Evolutionary conservation across 2,329 filamentous ascomycete species (phyloP), one percentile per base, ranked within the genome.

Genomic region (Podosphaera fusca): DNA sequence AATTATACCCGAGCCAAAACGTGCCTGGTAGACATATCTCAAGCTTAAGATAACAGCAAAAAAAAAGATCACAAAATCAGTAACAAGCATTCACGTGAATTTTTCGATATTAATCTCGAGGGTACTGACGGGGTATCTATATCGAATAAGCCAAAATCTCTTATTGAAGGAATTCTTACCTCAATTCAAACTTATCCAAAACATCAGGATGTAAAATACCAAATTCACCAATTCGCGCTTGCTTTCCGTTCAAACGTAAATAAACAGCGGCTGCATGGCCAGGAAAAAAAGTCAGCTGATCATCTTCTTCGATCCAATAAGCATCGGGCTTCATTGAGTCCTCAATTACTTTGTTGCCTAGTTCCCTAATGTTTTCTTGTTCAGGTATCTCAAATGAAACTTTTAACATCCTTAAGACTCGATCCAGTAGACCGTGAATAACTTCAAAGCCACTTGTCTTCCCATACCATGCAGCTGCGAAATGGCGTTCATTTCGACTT

Each of bases 361-460:
- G 68, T 76, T 74, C 55, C 70, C 64, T 38, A 67, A 60, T 34
- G 8, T 9, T 9, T 34, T 80, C 82, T 62, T 89, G 84, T 65
- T 89, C 86, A 59, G 79, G 76, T 2, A 81, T 84, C 58, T 92
- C 72, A 73, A 95, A 95, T 47, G 81, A 79, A 52, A 81, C 84
- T 67, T 84, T 84, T 60, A 98, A 78, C 90, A 96, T 96, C 60
- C 86, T 74, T 78, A 98, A 84, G 60, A 96, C 73, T 56, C 92
- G 83, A 70, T 98, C 92, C 49, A 98, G 74, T 62, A 98, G 76
- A 58, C 92, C 92, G 71, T 98, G 94, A 2, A 98, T 87, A 61
- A 94, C 75, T 72, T 98, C 92, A 70, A 98, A 98, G 47, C 94
- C 92, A 64, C 84, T 88, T 2, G 82, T 87, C 76, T 92, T 95